Evolutionary conservation across 2,329 filamentous ascomycete genomes (phyloP).

Genomic region (Pyrenophora teres): DNA sequence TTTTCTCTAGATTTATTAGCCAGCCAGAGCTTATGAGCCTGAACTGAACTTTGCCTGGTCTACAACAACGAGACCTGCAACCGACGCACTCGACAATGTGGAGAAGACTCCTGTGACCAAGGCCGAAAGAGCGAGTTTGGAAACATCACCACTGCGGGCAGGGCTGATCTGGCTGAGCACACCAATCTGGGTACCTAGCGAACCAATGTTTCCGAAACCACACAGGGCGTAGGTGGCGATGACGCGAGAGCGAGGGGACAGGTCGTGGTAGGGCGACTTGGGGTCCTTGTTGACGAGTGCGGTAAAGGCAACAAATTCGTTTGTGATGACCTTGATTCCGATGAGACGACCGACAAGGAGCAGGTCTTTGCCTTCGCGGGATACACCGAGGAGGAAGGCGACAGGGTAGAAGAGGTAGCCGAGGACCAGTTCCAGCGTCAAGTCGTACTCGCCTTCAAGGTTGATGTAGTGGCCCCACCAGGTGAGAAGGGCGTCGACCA

Average conservation of each 20-base stretch:
- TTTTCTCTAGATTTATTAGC: not conserved
- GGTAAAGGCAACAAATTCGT: constrained; percentile 78
- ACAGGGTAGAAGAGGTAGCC: constrained; percentile 80
- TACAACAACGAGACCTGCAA: constrained; percentile 61
- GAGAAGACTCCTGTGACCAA: constrained; percentile 77
- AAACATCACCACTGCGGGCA: constrained; percentile 73
- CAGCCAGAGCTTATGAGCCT: constrained; percentile 14
- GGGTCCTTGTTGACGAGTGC: constrained; percentile 55
- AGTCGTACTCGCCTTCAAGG: constrained; percentile 66
- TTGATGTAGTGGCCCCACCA: constrained; percentile 85
- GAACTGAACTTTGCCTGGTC: constrained; percentile 38
- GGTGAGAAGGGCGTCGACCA: constrained; percentile 75
- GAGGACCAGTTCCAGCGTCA: constrained; percentile 76
- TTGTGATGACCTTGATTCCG: constrained; percentile 82
- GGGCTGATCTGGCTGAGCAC: constrained; percentile 83
- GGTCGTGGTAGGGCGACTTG: constrained; percentile 57
- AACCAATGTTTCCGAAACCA: constrained; percentile 77
- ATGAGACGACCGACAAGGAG: constrained; percentile 78
- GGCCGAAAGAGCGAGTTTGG: constrained; percentile 74
- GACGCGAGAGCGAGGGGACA: constrained; percentile 73
- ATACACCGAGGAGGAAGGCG: constrained; percentile 80
- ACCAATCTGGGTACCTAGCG: constrained; percentile 87
- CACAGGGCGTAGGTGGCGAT: constrained; percentile 88
- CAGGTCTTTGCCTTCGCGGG: constrained; percentile 62
- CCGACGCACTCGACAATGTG: constrained; percentile 74